A percentile compares a stretch with the other conserved stretches of the same genome.
Evolutionary conservation across 768 basidiomycete genomes (phyloP).

Genomic region (Fistulinella prunicolor): DNA sequence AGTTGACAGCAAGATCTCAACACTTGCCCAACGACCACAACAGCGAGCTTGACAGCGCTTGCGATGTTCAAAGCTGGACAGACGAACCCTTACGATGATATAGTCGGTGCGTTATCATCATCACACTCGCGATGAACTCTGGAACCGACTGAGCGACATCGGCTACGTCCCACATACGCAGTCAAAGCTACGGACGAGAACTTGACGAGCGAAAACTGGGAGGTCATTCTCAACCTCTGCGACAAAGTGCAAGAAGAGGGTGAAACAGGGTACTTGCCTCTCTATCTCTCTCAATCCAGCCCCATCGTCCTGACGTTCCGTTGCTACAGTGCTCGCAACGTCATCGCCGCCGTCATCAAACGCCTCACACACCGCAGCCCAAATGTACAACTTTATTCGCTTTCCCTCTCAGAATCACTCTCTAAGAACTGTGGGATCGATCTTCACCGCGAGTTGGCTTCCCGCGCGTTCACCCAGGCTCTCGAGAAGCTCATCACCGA

Average conservation of each 20-base stretch:
- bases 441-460: conserved; percentile 83
- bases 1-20: too few species aligned
- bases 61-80: conserved; percentile 70
- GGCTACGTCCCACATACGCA: conserved; percentile 32
- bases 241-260: conserved; percentile 95
- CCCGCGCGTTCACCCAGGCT: conserved; percentile 85
- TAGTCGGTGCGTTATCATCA: conserved; percentile 66
- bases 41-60: conserved; percentile 9
- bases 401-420: conserved; percentile 83
- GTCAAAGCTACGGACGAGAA: conserved; percentile 98
- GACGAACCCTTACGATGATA: conserved; percentile 82
- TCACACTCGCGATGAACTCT: conserved; percentile 3
- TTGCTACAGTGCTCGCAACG: conserved; percentile 73
- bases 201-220: conserved; percentile 94
- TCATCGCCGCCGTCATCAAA: conserved; percentile 81
- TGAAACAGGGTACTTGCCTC: conserved; percentile 62
- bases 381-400: conserved; percentile 93
- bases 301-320: conserved; percentile 14
- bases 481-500: conserved; percentile 86
- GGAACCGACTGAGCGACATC: conserved; percentile 3
- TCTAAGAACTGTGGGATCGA: conserved; percentile 86
- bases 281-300: not conserved
- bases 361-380: conserved; percentile 92
- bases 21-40: conserved; percentile 20
- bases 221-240: conserved; percentile 87